Base-by-base conservation (phyloP, 306 rosid genomes). In the Acacia crassicarpa region DNA sequence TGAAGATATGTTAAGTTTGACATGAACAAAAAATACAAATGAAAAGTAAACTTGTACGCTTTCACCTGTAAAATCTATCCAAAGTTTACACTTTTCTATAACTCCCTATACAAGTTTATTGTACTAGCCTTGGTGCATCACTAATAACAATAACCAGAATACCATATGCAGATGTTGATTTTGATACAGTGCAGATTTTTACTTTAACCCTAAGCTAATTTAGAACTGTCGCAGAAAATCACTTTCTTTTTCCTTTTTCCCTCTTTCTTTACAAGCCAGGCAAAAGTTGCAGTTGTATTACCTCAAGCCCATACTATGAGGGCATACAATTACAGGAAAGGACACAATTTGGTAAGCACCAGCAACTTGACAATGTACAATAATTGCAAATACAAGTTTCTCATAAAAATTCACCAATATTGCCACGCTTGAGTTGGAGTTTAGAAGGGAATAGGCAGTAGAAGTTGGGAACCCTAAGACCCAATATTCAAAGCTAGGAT, bases 401-500 rank as follows among this genome's bases (percentile, higher is more conserved):
- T 56, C 11, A n/a, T n/a, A 27, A 58, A 58, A 58, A 58, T 15
- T 14, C 11, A 59, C n/a, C 16, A 68, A 40, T 45, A 59, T 45
- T 49, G 6, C 46, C 54, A 58, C 32, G 22, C 74, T 11, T 14
- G n/a, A 7, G 16, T 30, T 13, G 41, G 69, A 5, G 69, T 63
- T 63, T 30, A 14, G 38, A 13, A 63, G 41, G 41, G 41, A 27
- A 63, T 27, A 30, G n/a, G 22, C 27, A 23, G 67, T 23, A 38
- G 65, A 35, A 82, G 75, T 58, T 58, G 74, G 33, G 41, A 82
- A 70, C n/a, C 15, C 45, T 40, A 1, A 2, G 46, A 56, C 72
- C 20, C 41, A 32, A 32, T 32, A 3, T 32, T 32, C 35, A 32
- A 32, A 32, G 33, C n/a, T n/a, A n/a, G n/a, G n/a, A n/a, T n/a